Percentiles rank a stretch among this genome's conserved stretches.
Conservation (phyloP, 2,329 filamentous ascomycete genomes). For the Trichoderma guizhouense region DNA sequence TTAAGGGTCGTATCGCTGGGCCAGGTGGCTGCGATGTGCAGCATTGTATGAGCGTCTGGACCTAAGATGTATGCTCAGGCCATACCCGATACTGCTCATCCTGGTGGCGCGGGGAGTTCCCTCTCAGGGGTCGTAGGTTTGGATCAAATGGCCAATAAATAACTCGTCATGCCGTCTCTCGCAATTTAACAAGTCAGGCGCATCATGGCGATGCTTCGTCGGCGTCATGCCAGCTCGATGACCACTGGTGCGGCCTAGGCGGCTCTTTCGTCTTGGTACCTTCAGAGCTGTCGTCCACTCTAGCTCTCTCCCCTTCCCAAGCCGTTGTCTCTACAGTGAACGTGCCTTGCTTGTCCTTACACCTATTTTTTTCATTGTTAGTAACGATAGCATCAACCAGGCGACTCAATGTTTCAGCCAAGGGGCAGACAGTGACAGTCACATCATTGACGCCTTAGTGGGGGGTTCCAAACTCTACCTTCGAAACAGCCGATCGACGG, state of each 20-base stretch:
- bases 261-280: constrained; percentile 1
- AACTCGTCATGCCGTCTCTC: background rate
- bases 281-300: background rate
- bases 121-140: background rate
- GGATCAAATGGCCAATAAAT: background rate
- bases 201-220: constrained; percentile 27
- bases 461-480: constrained; percentile 37
- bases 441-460: background rate
- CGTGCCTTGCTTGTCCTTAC: constrained; percentile 52
- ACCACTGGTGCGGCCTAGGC: constrained; percentile 32
- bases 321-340: constrained; percentile 63
- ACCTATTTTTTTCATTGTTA: constrained; percentile 41
- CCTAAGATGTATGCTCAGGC: background rate
- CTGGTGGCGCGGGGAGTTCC: background rate
- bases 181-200: background rate
- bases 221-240: constrained; percentile 35
- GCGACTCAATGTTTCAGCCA: background rate
- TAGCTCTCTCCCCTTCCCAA: constrained; percentile 49
- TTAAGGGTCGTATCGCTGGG: background rate
- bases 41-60: background rate
- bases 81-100: background rate
- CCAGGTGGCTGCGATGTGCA: background rate
- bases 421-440: background rate
- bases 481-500: constrained; percentile 58
- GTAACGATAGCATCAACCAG: background rate